These are phyloP conservation scores for Pseudocercospora eumusae DNA, from an alignment of 2,329 filamentous ascomycete genomes.

Conservation along the genomic window DNA sequence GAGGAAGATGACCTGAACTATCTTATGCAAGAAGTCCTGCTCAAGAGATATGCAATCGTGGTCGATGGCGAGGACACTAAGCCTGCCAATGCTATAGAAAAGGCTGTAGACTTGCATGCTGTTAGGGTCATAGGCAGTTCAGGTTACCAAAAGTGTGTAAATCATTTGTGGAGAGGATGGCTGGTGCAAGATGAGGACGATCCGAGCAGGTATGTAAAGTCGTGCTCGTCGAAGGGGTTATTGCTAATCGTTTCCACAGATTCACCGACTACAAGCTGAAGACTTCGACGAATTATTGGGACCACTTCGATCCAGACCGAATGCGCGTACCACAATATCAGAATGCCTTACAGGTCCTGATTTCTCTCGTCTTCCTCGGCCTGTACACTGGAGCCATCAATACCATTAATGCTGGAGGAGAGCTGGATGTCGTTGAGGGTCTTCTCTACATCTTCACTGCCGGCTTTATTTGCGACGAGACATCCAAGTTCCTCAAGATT, in stretches of 20 bases:
- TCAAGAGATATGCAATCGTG: slow-evolving; percentile 85
- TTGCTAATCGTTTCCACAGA: slow-evolving; percentile 40
- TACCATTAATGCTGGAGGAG: slow-evolving; percentile 78
- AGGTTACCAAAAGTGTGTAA: slow-evolving; percentile 94
- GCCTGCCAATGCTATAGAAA: slow-evolving; percentile 86
- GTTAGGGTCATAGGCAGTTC: slow-evolving; percentile 84
- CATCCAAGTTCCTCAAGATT: slow-evolving; percentile 89
- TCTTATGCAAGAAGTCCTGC: slow-evolving; percentile 75
- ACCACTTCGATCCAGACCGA: slow-evolving; percentile 88
- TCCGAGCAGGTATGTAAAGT: slow-evolving; percentile 53
- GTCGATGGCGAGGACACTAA: slow-evolving; percentile 69
- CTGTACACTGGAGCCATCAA: slow-evolving; percentile 92
- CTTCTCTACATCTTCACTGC: slow-evolving; percentile 88
- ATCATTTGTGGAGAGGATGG: slow-evolving; percentile 93
- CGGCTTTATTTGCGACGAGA: slow-evolving; percentile 86
- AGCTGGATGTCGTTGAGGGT: slow-evolving; percentile 80
- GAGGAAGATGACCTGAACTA: slow-evolving; percentile 75
- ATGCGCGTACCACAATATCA: slow-evolving; percentile 93
- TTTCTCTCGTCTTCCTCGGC: slow-evolving; percentile 78
- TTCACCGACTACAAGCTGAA: slow-evolving; percentile 87
- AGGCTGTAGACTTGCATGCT: slow-evolving; percentile 89
- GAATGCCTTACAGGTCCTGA: slow-evolving; percentile 81
- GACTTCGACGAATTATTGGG: slow-evolving; percentile 73
- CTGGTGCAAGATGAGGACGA: slow-evolving; percentile 93
- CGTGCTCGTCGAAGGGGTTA: neutral